phyloP scores from a whole-genome alignment of 805 yeast species.

The Peterozyma toletana region DNA sequence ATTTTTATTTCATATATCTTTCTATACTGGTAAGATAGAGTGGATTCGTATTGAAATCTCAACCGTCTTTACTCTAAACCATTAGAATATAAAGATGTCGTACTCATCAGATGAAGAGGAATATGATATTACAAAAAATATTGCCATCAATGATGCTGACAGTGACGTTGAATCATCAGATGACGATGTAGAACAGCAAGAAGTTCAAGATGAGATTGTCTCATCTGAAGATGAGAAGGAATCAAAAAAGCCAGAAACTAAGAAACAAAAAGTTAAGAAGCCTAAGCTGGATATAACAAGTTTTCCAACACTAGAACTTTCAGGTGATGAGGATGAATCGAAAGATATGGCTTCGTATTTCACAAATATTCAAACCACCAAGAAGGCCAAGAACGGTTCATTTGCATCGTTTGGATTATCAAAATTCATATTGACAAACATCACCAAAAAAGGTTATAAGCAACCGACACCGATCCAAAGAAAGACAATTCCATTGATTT shows the following conservation, averaged over 20 bases:
- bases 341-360: constrained; percentile 29
- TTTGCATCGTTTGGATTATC: constrained; percentile 90
- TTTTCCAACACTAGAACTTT: constrained; percentile 35
- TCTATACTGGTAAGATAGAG: too few species aligned
- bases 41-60: too few species aligned
- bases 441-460: constrained; percentile 77
- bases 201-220: constrained; percentile 47
- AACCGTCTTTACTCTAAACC: too few species aligned
- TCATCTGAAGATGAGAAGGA: constrained; percentile 26
- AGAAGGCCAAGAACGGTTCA: constrained; percentile 68
- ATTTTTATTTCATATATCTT: too few species aligned
- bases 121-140: constrained; percentile 55
- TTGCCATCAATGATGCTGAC: constrained; percentile 39
- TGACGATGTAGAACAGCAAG: constrained; percentile 24
- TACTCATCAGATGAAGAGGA: constrained; percentile 37
- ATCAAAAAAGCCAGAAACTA: constrained; percentile 21
- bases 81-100: constrained; percentile 13
- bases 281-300: constrained; percentile 10
- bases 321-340: constrained; percentile 30
- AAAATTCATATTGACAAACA: constrained; percentile 58
- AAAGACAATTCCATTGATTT: constrained; percentile 84
- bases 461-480: constrained; percentile 98
- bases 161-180: constrained; percentile 11
- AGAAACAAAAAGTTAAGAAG: constrained; percentile 16
- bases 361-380: constrained; percentile 26